Percentiles rank a stretch among this genome's conserved stretches.
These are phyloP conservation scores for Apostasia ramifera DNA, from an alignment of 106 monocot genomes.

Conservation along the genomic window DNA sequence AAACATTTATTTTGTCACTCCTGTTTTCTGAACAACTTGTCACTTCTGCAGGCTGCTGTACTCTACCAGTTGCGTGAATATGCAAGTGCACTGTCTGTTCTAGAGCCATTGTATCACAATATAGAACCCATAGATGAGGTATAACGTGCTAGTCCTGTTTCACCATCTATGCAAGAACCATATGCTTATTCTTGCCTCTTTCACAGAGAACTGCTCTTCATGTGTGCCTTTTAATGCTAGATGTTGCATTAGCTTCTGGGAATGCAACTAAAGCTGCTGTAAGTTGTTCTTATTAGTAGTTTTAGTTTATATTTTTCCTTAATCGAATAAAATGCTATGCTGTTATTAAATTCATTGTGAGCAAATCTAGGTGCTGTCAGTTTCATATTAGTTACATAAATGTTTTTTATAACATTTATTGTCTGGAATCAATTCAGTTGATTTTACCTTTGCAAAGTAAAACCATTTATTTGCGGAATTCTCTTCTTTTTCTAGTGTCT, in stretches of 20 bases:
- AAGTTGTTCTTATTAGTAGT: constrained; percentile 22
- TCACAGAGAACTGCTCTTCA: constrained; percentile 72
- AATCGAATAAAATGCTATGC: too few relatives aligned
- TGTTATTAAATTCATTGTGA: too few relatives aligned
- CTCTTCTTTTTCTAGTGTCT: too few relatives aligned
- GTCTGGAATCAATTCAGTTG: too few relatives aligned
- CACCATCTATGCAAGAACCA: not conserved
- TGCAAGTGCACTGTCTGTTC: constrained; percentile 39
- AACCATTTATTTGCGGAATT: too few relatives aligned
- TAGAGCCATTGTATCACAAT: constrained; percentile 64
- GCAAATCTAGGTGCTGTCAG: too few relatives aligned
- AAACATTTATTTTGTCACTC: not conserved
- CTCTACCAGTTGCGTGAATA: constrained; percentile 81
- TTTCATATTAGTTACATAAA: too few relatives aligned
- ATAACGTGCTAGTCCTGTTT: constrained; percentile 1
- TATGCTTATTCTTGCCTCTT: constrained; percentile 9
- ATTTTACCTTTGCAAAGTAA: too few relatives aligned
- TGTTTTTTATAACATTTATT: too few relatives aligned
- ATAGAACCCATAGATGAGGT: constrained; percentile 94
- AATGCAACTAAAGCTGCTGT: constrained; percentile 79
- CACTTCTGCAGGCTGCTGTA: constrained; percentile 61
- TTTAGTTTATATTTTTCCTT: not conserved
- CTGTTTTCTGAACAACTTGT: not conserved
- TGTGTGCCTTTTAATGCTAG: constrained; percentile 83
- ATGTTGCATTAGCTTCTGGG: constrained; percentile 60